phyloP scores from a whole-genome alignment of 192 early-diverging fungal genomes.

The Gigaspora rosea region DNA sequence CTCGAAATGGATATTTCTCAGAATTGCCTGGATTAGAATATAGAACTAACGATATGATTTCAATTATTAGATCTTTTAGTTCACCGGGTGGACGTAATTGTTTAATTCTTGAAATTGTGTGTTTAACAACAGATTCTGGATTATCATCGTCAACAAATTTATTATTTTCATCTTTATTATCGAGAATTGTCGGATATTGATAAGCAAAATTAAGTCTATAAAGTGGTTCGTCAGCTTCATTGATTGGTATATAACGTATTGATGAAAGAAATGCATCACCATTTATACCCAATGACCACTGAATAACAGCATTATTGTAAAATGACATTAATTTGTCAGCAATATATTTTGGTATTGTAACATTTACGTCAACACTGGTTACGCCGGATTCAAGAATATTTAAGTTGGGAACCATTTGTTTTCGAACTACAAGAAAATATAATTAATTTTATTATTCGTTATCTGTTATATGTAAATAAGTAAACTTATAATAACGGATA shows the following conservation, averaged over 20 bases:
- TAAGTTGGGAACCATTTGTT: constrained; percentile 13
- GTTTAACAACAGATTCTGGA: constrained; percentile 6
- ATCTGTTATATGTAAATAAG: too few relatives aligned
- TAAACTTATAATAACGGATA: not conserved
- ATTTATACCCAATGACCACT: not conserved
- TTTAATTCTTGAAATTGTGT: not conserved
- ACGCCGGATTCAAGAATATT: not conserved
- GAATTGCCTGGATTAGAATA: not conserved
- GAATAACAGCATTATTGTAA: not conserved
- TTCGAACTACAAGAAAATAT: not conserved
- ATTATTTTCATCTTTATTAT: not conserved
- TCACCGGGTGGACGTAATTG: not conserved
- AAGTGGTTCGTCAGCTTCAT: not conserved
- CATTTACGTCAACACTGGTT: not conserved
- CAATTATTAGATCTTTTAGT: not conserved
- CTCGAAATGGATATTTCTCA: not conserved
- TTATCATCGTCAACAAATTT: constrained; percentile 1
- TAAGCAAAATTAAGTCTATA: not conserved
- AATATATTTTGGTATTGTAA: not conserved
- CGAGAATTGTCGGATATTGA: not conserved
- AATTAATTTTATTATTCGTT: not conserved
- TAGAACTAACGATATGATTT: not conserved
- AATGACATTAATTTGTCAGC: not conserved
- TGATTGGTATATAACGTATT: not conserved
- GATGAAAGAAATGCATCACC: not conserved